Conservation (phyloP, 352 stramenopile species). For the Blastocystis sp. region DNA sequence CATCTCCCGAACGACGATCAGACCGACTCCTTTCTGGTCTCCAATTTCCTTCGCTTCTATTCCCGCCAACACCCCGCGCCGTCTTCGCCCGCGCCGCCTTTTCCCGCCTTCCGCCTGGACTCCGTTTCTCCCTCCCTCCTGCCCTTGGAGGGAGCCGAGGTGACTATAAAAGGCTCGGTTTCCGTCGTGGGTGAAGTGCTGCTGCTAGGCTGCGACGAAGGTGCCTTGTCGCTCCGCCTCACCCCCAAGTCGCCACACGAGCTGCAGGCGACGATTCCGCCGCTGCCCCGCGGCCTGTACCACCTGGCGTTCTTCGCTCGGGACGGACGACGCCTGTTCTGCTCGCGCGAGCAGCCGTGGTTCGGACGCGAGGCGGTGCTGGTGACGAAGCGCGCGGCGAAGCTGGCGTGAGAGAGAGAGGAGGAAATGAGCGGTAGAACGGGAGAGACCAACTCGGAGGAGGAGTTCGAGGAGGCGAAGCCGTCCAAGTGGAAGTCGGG, state of each 20-base stretch:
- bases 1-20: constrained; percentile 5
- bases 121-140: not conserved
- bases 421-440: too few species aligned
- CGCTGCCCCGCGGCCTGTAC: not conserved
- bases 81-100: not conserved
- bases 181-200: not conserved
- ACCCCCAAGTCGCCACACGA: not conserved
- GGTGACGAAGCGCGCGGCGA: not conserved
- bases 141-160: not conserved
- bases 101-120: not conserved
- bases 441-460: not conserved
- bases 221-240: not conserved
- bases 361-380: constrained; percentile 3
- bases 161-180: not conserved
- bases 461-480: not conserved
- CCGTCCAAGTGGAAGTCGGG: not conserved
- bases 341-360: not conserved
- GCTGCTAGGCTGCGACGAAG: not conserved
- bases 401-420: too few species aligned
- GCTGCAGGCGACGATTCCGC: constrained; percentile 10
- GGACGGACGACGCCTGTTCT: not conserved
- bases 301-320: not conserved
- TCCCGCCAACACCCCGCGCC: not conserved
- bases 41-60: constrained; percentile 53
- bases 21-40: constrained; percentile 22